A percentile compares a stretch with the other conserved stretches of the same genome.
phyloP scores from a whole-genome alignment of 1,139 yeast genomes.

The Yamadazyma blattariae region DNA sequence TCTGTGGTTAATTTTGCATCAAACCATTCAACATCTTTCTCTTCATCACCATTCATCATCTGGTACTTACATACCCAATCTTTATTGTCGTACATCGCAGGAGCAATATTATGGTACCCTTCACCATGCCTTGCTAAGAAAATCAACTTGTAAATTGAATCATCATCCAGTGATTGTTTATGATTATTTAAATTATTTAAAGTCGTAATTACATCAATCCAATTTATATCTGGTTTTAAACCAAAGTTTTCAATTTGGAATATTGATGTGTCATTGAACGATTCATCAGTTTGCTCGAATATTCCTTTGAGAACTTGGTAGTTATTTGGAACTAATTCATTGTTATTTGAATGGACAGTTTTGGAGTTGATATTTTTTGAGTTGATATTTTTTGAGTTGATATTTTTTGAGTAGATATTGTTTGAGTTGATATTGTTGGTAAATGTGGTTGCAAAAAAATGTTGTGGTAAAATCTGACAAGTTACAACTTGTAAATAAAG shows the following conservation, averaged over 20 bases:
- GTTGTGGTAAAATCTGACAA: slow-evolving; percentile 2
- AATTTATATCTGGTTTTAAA: slow-evolving; percentile 5
- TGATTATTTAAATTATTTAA: slow-evolving; percentile 12
- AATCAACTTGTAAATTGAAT: slow-evolving; percentile 24
- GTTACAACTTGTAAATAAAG: no score
- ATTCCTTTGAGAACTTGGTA: slow-evolving; percentile 5
- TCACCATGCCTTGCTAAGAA: slow-evolving; percentile 42
- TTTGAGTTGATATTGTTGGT: no score
- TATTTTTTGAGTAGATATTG: no score
- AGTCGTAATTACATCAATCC: slow-evolving; percentile 12
- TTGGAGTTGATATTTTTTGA: no score
- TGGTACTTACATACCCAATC: slow-evolving; percentile 38
- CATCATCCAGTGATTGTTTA: no score
- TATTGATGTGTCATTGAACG: slow-evolving; percentile 3
- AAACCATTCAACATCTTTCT: slow-evolving; percentile 26
- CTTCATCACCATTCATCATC: slow-evolving; percentile 25
- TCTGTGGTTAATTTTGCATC: slow-evolving; percentile 34
- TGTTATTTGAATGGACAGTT: neutral
- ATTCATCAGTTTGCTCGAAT: slow-evolving; percentile 4
- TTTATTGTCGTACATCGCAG: slow-evolving; percentile 12
- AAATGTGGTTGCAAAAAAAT: slow-evolving; percentile 1
- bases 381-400: no score
- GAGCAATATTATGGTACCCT: slow-evolving; percentile 39
- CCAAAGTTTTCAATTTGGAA: slow-evolving; percentile 5
- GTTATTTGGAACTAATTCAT: slow-evolving; percentile 2